These are phyloP conservation scores for Clarireedia homoeocarpa DNA, from an alignment of 2,329 filamentous ascomycete species.

Conservation along the genomic window DNA sequence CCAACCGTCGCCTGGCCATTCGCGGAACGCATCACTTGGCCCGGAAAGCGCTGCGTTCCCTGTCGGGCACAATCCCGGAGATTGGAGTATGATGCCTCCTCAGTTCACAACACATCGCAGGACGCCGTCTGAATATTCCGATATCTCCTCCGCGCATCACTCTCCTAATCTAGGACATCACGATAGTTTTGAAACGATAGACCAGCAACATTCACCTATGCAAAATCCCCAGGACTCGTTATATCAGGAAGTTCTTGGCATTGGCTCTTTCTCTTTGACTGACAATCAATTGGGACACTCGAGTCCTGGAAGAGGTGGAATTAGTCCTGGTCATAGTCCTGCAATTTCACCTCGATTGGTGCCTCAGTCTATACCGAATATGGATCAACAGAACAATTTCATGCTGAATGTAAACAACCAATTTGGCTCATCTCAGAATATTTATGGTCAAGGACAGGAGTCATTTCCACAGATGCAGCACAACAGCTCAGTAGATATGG, in stretches of 20 bases:
- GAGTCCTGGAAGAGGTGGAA: constrained; percentile 57
- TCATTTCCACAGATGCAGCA: constrained; percentile 39
- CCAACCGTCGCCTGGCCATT: constrained; percentile 27
- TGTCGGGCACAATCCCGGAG: constrained; percentile 40
- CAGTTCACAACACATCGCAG: constrained; percentile 76
- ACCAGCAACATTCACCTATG: constrained; percentile 70
- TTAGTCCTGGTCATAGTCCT: constrained; percentile 71
- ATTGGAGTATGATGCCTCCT: constrained; percentile 50
- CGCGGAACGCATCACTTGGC: constrained; percentile 28
- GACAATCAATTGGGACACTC: constrained; percentile 47
- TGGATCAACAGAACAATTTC: constrained; percentile 37
- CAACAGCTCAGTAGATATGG: constrained; percentile 49
- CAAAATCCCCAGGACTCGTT: constrained; percentile 67
- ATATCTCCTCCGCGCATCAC: constrained; percentile 76
- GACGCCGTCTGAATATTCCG: constrained; percentile 83
- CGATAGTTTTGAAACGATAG: constrained; percentile 69
- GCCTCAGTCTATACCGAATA: constrained; percentile 48
- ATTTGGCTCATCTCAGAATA: constrained; percentile 39
- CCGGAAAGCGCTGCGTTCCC: constrained; percentile 39
- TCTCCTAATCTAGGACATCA: constrained; percentile 75
- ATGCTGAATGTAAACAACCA: constrained; percentile 40
- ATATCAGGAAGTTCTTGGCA: constrained; percentile 70
- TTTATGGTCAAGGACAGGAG: constrained; percentile 42
- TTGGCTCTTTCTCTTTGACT: constrained; percentile 74
- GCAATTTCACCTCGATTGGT: constrained; percentile 57